Base-by-base conservation (phyloP, 352 stramenopile genomes). In the Globisporangium takayamanum region DNA sequence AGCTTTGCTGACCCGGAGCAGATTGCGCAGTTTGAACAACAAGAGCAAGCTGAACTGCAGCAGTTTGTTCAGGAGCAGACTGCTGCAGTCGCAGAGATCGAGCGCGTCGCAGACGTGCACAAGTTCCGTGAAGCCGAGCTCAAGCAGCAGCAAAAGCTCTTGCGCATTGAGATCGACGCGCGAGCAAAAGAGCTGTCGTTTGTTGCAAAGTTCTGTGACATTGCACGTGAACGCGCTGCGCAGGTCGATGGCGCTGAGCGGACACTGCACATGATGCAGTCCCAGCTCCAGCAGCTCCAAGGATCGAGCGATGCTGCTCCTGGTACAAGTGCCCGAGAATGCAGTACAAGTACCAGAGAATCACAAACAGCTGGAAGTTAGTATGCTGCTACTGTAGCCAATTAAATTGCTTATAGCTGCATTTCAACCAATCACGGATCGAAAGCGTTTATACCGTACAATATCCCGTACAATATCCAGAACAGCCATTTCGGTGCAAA, bases 121-220 rank as follows among this genome's bases (percentile, higher is more conserved):
- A 80, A 78, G 56, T 67, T 79, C 56, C 28, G 57, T 15, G 78
- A 88, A 39, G 67, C 78, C 10, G 63, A 72, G 53, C 66, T 83
- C 33, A 76, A 71, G 26, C 72, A 85, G 48, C 61, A 58, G 6
- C 76, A 86, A 55, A 87, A 87, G 51, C 59, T 70, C 41, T 50
- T 89, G 25, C 70, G 74, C 20, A 42, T 49, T 3, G 67, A 83
- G 33, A 78, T 84, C 68, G 57, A 62, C 5, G 30, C 63, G 25
- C 62, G 61, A 26, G 45, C 57, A 5, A 54, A 67, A n/a, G 72
- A 82, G 54, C 64, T 86, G 3, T 64, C 64, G 42, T 64, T 63
- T 3, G 10, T 70, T 10, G 57, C 58, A 12, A 78, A 74, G 37
- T 78, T 74, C 50, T 72, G 69, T 28, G 60, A 36, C 2, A 30